Evolutionary conservation across 805 yeast genomes (phyloP), one percentile per base, ranked within the genome.

Genomic region (Torulaspora indica): DNA sequence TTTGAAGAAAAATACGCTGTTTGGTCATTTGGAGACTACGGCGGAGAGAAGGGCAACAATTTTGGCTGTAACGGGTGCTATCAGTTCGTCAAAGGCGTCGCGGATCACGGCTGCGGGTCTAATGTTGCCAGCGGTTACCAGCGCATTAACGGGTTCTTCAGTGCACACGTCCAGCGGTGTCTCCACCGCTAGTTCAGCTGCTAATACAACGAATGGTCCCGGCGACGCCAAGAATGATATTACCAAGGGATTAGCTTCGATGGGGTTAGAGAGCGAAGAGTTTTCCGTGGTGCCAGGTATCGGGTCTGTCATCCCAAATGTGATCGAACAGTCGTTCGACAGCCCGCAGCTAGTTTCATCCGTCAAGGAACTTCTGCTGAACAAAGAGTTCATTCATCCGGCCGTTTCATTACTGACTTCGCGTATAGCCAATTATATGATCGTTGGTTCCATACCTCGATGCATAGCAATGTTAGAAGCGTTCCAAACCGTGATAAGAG

Each of bases 381-480:
- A 63, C 42, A 60, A 56, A 39, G 63, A 82, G 46, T 76, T 85
- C 38, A 86, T 91, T 15, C 98, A 93, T 66, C 97, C 97, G 0
- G 78, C 86, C 1, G 81, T 91, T 34, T 70, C 88, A 40, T 73
- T 87, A 20, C 70, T 93, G 49, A 82, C 95, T 1, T 78, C 87
- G 46, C 84, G 86, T 54, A 79, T 82, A 54, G 82, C 96, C 10
- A 81, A 88, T 35, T 91, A 87, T 64, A 78, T 83, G 52, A 79
- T 91, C 31, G 93, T 90, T 7, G 98, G 98, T 0, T 88, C 97
- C 0, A 84, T 83, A 2, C 82, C 86, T 22, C 76, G 98, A 55
- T 85, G 95, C 64, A 72, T 73, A 49, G 83, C 87, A 13, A 87
- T 91, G 93, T 71, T 93, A 63, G 77, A 76, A 48, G 90, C 90